Evolutionary conservation across 331 rosid species (phyloP).

Genomic region (Rosa hybrid): DNA sequence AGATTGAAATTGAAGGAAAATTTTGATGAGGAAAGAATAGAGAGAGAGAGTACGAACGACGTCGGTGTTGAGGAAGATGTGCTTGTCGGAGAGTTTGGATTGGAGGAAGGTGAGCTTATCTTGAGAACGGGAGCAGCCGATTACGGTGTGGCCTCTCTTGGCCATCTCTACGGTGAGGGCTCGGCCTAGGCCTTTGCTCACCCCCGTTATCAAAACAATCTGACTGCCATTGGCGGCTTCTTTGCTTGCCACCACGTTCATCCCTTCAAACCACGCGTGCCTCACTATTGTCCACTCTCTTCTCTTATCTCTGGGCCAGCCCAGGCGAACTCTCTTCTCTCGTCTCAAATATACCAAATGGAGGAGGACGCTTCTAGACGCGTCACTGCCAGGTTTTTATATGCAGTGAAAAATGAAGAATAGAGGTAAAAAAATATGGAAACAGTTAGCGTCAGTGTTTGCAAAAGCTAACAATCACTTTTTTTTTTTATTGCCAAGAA

Average conservation of each 20-base stretch:
- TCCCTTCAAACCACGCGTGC: not conserved
- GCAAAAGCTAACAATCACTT: too few species aligned
- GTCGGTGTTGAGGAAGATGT: constrained; percentile 55
- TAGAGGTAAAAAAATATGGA: too few species aligned
- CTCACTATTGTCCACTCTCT: too few species aligned
- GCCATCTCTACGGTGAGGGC: constrained; percentile 77
- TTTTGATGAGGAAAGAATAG: not conserved
- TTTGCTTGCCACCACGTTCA: constrained; percentile 20
- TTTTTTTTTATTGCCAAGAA: too few species aligned
- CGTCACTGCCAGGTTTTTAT: too few species aligned
- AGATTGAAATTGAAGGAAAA: not conserved
- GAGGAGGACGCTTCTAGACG: too few species aligned
- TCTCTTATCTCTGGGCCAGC: too few species aligned
- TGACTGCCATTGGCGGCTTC: constrained; percentile 16
- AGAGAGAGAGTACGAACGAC: constrained; percentile 37
- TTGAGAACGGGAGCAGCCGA: constrained; percentile 78
- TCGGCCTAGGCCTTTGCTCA: constrained; percentile 68
- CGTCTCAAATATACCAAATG: too few species aligned
- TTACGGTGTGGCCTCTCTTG: constrained; percentile 59
- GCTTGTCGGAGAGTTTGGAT: constrained; percentile 39
- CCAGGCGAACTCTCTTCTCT: too few species aligned
- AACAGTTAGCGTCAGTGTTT: too few species aligned
- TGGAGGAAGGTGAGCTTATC: constrained; percentile 56
- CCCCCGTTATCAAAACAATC: constrained; percentile 69
- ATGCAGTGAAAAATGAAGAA: too few species aligned